These are phyloP conservation scores for Coriolopsis trogii DNA, from an alignment of 1,284 basidiomycete species.

Conservation along the genomic window DNA sequence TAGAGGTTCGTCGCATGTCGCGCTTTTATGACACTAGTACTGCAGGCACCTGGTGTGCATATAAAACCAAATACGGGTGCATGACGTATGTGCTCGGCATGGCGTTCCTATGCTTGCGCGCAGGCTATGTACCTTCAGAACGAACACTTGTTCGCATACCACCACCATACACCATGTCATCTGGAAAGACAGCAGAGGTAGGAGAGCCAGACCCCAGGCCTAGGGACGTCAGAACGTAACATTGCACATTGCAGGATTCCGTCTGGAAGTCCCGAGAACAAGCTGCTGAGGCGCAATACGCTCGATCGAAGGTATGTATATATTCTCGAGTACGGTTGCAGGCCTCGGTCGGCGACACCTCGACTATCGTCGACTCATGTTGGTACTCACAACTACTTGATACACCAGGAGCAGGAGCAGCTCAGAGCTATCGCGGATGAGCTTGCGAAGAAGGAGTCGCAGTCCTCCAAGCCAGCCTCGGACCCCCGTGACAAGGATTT, in stretches of 20 bases:
- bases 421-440: conserved; percentile 33
- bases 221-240: not conserved
- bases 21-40: too few species aligned
- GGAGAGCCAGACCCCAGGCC: not conserved
- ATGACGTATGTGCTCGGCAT: not conserved
- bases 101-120: not conserved
- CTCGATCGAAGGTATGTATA: conserved; percentile 33
- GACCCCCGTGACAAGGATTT: conserved; percentile 34
- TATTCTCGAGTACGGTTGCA: not conserved
- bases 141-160: not conserved
- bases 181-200: conserved; percentile 33
- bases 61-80: too few species aligned
- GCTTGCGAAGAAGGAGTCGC: conserved; percentile 18
- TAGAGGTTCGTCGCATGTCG: too few species aligned
- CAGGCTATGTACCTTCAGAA: not conserved
- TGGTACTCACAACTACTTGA: not conserved
- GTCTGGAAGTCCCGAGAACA: conserved; percentile 36
- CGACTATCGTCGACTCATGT: not conserved
- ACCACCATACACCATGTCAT: conserved; percentile 27
- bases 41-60: too few species aligned
- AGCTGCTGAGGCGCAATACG: conserved; percentile 36
- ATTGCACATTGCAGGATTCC: conserved; percentile 25
- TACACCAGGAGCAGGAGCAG: conserved; percentile 32
- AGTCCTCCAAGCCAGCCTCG: conserved; percentile 2
- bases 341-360: not conserved